Evolutionary conservation across 2,329 filamentous ascomycete genomes (phyloP).

Genomic region (Aspergillus sp.): DNA sequence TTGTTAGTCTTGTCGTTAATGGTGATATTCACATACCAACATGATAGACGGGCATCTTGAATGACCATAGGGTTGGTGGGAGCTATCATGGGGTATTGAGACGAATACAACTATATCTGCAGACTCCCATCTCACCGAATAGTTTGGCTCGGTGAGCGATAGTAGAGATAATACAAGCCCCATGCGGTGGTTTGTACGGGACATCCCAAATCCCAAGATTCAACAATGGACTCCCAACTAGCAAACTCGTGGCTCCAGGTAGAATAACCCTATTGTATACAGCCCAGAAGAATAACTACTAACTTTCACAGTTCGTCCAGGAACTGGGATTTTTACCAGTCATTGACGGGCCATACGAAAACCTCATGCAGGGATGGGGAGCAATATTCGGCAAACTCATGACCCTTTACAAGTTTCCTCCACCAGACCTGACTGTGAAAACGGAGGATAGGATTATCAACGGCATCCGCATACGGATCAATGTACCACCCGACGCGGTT

Average conservation of each 20-base stretch:
- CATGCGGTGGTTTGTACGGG: no score
- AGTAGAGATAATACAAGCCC: background rate
- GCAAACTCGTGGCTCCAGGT: background rate
- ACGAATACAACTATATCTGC: background rate
- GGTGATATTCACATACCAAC: background rate
- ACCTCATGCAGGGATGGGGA: background rate
- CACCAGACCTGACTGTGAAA: background rate
- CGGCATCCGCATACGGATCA: background rate
- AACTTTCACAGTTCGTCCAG: background rate
- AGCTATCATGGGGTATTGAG: background rate
- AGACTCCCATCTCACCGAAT: no score
- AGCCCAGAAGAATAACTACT: background rate
- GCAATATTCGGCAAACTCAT: background rate
- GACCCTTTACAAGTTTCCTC: background rate
- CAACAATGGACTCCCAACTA: background rate
- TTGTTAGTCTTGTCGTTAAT: background rate
- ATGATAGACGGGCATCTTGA: background rate
- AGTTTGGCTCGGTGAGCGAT: background rate
- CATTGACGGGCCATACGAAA: background rate
- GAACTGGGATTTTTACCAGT: background rate
- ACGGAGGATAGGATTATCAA: slow-evolving; percentile 2
- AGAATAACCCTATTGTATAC: background rate
- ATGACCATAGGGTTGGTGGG: background rate
- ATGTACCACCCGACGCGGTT: background rate
- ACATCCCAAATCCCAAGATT: background rate